Evolutionary conservation across 2,329 filamentous ascomycete genomes (phyloP).

Genomic region (Pestalotiopsis sp.): DNA sequence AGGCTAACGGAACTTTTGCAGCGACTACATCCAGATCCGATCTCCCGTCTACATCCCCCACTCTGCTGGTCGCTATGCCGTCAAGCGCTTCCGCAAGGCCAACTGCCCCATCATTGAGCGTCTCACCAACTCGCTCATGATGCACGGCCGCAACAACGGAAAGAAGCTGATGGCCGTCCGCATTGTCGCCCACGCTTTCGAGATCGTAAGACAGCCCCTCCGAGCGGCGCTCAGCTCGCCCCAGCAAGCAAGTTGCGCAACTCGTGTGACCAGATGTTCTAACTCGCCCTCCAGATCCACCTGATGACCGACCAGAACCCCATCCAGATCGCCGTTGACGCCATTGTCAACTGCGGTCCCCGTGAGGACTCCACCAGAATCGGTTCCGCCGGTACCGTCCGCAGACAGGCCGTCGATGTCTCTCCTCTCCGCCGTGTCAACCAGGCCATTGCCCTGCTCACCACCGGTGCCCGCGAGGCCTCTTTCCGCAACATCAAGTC

Average conservation of each 20-base stretch:
- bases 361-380: constrained; percentile 99
- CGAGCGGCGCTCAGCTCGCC: not conserved
- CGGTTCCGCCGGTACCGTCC: constrained; percentile 98
- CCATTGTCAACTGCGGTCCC: constrained; percentile 99
- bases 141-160: constrained; percentile 99
- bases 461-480: constrained; percentile 97
- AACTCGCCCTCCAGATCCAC: constrained; percentile 75
- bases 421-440: constrained; percentile 99
- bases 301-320: constrained; percentile 99
- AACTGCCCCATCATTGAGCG: constrained; percentile 99
- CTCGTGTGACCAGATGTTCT: not conserved
- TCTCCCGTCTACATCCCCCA: constrained; percentile 98
- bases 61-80: constrained; percentile 97
- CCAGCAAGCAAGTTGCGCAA: not conserved
- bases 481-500: constrained; percentile 99
- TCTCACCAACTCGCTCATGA: constrained; percentile 99
- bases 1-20: constrained; percentile 47
- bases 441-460: constrained; percentile 98
- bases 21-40: constrained; percentile 99
- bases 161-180: constrained; percentile 99
- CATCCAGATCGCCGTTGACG: constrained; percentile 98
- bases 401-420: constrained; percentile 99
- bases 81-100: constrained; percentile 99
- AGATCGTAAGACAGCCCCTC: constrained; percentile 78
- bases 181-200: constrained; percentile 98